phyloP scores from a whole-genome alignment of 257 asterid species.

The Nicotiana tomentosiformis region DNA sequence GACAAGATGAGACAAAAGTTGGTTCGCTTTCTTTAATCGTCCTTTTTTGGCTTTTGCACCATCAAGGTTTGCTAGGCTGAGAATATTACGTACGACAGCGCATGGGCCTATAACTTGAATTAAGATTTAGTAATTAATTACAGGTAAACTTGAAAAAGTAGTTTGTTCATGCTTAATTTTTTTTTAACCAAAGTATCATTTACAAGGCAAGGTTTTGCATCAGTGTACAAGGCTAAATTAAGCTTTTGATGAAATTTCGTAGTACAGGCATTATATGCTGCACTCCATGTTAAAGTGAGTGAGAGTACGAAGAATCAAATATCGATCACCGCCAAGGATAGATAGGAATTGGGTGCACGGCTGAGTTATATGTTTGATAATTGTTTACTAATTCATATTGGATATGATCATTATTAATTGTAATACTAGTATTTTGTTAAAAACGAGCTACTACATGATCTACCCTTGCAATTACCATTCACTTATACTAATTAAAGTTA shows the following conservation, averaged over 20 bases:
- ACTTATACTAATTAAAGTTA: background rate
- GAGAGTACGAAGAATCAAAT: background rate
- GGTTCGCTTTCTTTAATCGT: constrained; percentile 10
- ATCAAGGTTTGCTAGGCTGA: constrained; percentile 3
- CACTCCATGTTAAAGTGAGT: background rate
- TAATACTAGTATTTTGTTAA: too few relatives aligned
- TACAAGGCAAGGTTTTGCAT: background rate
- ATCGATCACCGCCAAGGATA: too few relatives aligned
- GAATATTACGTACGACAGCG: constrained; percentile 1
- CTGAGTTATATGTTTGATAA: too few relatives aligned
- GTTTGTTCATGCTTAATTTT: background rate
- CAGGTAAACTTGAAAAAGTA: background rate
- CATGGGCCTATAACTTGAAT: background rate
- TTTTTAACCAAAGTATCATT: background rate
- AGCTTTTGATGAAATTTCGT: background rate
- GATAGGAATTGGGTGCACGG: too few relatives aligned
- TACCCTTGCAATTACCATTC: background rate
- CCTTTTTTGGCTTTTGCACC: background rate
- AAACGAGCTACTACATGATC: background rate
- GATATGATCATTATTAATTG: too few relatives aligned
- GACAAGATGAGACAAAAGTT: constrained; percentile 48
- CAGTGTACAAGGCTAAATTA: background rate
- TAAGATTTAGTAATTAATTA: background rate
- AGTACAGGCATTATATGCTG: background rate
- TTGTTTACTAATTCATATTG: too few relatives aligned